Evolutionary conservation across 371 early-diverging fungal species (phyloP).

Genomic region (Mucor mucedo): DNA sequence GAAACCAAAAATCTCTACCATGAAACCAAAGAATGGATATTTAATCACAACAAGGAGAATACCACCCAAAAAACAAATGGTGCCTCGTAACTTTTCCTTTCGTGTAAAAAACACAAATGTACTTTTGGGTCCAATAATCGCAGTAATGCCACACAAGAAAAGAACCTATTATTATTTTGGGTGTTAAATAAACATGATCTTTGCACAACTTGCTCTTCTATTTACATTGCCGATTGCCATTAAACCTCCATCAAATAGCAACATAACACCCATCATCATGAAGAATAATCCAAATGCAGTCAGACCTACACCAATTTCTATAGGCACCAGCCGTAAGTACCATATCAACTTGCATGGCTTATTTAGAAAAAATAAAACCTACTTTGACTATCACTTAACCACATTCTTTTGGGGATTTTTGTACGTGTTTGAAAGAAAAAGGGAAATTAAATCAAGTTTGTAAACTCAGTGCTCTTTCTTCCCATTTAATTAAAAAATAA

Average conservation of each 20-base stretch:
- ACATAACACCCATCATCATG: constrained; percentile 88
- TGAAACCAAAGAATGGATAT: constrained; percentile 90
- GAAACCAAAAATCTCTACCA: constrained; percentile 92
- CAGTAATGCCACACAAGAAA: constrained; percentile 87
- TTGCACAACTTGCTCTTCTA: too few species aligned
- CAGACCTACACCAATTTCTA: constrained; percentile 95
- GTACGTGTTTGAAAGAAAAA: neutral
- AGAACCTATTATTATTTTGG: constrained; percentile 65
- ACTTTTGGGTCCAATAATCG: constrained; percentile 87
- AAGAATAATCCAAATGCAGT: constrained; percentile 95
- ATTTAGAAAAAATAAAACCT: constrained; percentile 22
- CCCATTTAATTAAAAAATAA: too few species aligned
- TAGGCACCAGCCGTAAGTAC: neutral
- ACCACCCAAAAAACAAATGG: constrained; percentile 92
- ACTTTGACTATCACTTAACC: constrained; percentile 88
- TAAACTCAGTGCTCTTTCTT: neutral
- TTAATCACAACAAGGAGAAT: constrained; percentile 86
- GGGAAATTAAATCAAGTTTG: neutral
- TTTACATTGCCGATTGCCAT: constrained; percentile 95
- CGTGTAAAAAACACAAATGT: constrained; percentile 86
- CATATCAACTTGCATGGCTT: too few species aligned
- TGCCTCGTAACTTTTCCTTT: constrained; percentile 85
- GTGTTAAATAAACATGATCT: neutral
- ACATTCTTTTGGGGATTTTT: constrained; percentile 51
- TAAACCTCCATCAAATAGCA: constrained; percentile 94